Evolutionary conservation across 176 grass and related monocot genomes (phyloP).

Genomic region (Triticum monococcum): DNA sequence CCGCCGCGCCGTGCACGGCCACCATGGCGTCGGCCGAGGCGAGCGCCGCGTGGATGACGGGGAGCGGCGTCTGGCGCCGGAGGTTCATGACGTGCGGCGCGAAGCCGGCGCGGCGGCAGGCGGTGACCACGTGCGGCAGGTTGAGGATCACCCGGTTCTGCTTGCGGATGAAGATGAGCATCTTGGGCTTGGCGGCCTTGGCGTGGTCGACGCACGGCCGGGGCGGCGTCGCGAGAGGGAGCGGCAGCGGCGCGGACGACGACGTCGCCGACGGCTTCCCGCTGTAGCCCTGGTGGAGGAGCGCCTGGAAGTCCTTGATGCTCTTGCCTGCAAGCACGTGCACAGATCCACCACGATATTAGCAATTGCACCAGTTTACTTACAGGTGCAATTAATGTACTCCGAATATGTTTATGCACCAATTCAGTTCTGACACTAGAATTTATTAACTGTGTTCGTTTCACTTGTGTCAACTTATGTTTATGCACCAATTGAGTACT

Average conservation of each 20-base stretch:
- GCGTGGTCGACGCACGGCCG: slow-evolving; percentile 32
- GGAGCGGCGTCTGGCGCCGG: slow-evolving; percentile 52
- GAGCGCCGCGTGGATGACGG: slow-evolving; percentile 59
- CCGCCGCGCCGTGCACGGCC: slow-evolving; percentile 85
- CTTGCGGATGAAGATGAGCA: slow-evolving; percentile 85
- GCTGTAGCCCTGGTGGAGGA: slow-evolving; percentile 67
- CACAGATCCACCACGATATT: neutral
- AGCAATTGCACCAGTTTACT: neutral
- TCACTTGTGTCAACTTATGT: too few relatives aligned
- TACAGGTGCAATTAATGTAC: neutral
- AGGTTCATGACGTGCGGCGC: slow-evolving; percentile 81
- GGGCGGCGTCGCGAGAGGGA: slow-evolving; percentile 33
- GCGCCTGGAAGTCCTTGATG: slow-evolving; percentile 74
- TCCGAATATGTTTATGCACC: neutral
- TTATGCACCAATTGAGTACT: too few relatives aligned
- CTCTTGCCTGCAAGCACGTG: slow-evolving; percentile 46
- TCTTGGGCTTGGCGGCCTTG: slow-evolving; percentile 52
- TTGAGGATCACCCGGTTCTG: slow-evolving; percentile 73
- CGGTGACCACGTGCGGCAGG: slow-evolving; percentile 61
- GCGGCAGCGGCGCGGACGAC: neutral
- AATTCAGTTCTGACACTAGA: too few relatives aligned
- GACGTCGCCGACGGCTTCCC: slow-evolving; percentile 14
- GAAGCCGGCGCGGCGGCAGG: slow-evolving; percentile 73
- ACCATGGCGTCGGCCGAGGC: slow-evolving; percentile 72
- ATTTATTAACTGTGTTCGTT: neutral